phyloP scores from a whole-genome alignment of 352 stramenopile species.

The Elongisporangium senticosum region DNA sequence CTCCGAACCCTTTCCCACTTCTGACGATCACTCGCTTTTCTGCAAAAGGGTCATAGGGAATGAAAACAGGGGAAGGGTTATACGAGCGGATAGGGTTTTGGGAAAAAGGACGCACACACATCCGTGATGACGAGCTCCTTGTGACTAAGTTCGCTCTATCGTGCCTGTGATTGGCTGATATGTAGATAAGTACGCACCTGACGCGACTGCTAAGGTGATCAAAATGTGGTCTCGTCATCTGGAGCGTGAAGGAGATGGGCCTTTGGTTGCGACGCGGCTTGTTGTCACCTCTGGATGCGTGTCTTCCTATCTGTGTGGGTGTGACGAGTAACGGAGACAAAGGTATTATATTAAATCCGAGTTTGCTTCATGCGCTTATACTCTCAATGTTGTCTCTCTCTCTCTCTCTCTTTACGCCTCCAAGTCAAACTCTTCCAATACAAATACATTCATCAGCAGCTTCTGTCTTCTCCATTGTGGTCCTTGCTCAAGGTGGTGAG shows the following conservation, averaged over 20 bases:
- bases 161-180: neutral
- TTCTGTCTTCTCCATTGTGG: neutral
- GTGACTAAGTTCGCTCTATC: neutral
- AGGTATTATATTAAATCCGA: neutral
- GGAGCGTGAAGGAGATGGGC: neutral
- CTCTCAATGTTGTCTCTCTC: neutral
- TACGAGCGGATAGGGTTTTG: neutral
- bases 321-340: neutral
- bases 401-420: neutral
- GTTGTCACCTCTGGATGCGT: neutral
- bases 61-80: neutral
- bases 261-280: neutral
- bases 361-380: neutral
- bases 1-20: neutral
- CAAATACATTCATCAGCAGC: neutral
- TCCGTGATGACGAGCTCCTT: neutral
- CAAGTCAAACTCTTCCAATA: neutral
- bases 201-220: neutral
- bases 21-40: neutral
- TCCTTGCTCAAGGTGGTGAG: neutral
- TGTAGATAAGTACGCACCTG: neutral
- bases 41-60: neutral
- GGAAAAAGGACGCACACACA: neutral
- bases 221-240: neutral
- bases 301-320: too few species aligned